Base-by-base conservation (phyloP, 2,329 filamentous ascomycete genomes). In the Diaporthe capsici region DNA sequence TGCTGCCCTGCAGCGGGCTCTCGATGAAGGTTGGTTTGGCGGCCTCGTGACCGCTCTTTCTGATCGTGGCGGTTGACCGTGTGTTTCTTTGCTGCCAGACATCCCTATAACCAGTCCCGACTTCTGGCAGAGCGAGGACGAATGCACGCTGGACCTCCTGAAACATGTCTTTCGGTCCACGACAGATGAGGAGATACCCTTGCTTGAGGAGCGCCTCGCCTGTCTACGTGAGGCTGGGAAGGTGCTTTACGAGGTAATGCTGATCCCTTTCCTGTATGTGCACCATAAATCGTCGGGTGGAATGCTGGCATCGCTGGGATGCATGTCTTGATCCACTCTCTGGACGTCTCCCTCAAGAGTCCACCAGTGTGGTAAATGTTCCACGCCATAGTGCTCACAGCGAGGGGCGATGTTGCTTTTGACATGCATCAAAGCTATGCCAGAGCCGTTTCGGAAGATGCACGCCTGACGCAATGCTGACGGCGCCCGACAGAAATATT, bases 31-130 rank as follows among this genome's bases (percentile, higher is more conserved):
- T 93, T 81, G 83, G 84, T 82, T 13, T 15, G 67, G 72, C 63
- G 73, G 67, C 71, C 71, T 76, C 15, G 67, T 39, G 70, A 71
- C 76, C 55, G 76, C 80, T 67, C 68, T 57, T 73, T 72, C n/a
- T 68, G 67, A 49, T 9, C 25, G 17, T 39, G 42, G 67, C 51
- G 55, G 57, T 65, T 77, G 63, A 77, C 68, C 55, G 61, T 65
- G 61, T 42, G 44, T n/a, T 58, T 37, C 13, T 22, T 17, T 20
- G 22, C 42, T 75, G 10, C 39, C 47, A 95, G 94, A 90, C 73
- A 94, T 98, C 73, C 94, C 95, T 22, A 97, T 99, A 76, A 98
- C 96, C 8, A 94, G 92, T 76, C 94, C 96, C 8, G 90, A 93
- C 70, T 98, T 95, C 82, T 99, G 96, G 96, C 88, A 92, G 71